Evolutionary conservation across 768 basidiomycete genomes (phyloP), one percentile per base, ranked within the genome.

Genomic region (Suillus clintonianus): DNA sequence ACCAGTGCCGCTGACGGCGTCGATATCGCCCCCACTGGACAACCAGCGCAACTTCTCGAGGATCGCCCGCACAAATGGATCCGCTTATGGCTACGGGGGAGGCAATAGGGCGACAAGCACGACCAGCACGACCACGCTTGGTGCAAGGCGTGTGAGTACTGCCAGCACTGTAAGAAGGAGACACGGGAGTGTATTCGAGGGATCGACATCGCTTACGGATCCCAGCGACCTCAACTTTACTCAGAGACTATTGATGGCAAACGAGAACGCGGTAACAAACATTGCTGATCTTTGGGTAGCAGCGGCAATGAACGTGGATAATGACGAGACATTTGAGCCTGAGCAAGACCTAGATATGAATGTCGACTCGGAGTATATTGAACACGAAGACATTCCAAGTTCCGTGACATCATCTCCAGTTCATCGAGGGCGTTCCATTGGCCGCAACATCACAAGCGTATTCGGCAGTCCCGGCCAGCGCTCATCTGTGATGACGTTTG

Each of bases 221-320:
- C 79, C 79, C 0, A 69, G 80, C 39, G 90, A 90, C 67, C 82
- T 94, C 58, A 94, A 92, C 69, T 94, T 98, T 67, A 90, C 96
- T 0, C 93, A 97, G 73, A 84, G 94, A 64, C 72, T 97, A 27
- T 78, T 97, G 50, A 88, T 96, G 80, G 97, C 97, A 22, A 97
- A 97, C 76, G 95, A 97, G 77, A 92, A 94, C 68, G 91, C 94
- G 14, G 95, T 95, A 5, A 96, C 94, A 62, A 94, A 90, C 68
- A 92, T 99, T 71, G 93, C 95, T 27, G 97, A 98, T 77, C 80
- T 99, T 24, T 99, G 97, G 97, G 94, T 99, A 59, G 94, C 95
- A 5, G 92, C 96, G 22, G 97, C 97, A 7, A 94, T 97, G 79
- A 97, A 97, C 64, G 94, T 90, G 36, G 95, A 97, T 71, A 91